phyloP scores from a whole-genome alignment of 345 rosid species.

The Cochlearia excelsa region DNA sequence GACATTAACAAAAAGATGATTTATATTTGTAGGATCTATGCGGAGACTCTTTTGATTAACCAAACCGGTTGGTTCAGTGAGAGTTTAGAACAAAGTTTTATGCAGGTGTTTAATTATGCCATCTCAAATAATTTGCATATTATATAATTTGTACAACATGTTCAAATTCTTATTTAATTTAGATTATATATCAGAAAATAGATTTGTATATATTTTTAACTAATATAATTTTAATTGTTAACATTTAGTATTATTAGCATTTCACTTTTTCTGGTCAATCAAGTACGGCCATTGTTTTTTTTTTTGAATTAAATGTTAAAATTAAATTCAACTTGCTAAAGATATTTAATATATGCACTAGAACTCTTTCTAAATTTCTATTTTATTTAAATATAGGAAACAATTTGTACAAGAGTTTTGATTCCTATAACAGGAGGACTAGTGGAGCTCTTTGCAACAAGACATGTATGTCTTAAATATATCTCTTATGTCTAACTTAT shows the following conservation, averaged over 20 bases:
- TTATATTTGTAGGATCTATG: slow-evolving; percentile 48
- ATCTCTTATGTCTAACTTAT: too few species aligned
- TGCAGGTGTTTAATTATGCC: slow-evolving; percentile 38
- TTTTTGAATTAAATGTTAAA: too few species aligned
- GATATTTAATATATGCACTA: neutral
- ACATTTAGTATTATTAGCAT: too few species aligned
- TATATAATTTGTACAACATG: too few species aligned
- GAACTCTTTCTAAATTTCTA: neutral
- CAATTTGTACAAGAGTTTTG: slow-evolving; percentile 73
- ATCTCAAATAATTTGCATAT: too few species aligned
- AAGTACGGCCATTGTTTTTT: too few species aligned
- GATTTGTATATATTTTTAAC: too few species aligned
- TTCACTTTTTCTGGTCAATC: too few species aligned
- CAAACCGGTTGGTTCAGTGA: slow-evolving; percentile 65
- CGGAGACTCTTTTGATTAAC: slow-evolving; percentile 64
- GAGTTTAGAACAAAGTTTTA: slow-evolving; percentile 43
- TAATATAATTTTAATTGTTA: too few species aligned
- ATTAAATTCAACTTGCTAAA: too few species aligned
- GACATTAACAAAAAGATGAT: neutral
- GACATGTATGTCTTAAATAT: slow-evolving; percentile 48
- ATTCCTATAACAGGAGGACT: slow-evolving; percentile 78
- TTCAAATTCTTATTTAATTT: too few species aligned
- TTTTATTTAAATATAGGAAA: slow-evolving; percentile 46
- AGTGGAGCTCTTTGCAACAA: slow-evolving; percentile 67
- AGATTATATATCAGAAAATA: too few species aligned